Percentiles rank a stretch among this genome's conserved stretches.
These are phyloP conservation scores for Hansenula sp. DNA, from an alignment of 1,139 yeast species.

Conservation along the genomic window DNA sequence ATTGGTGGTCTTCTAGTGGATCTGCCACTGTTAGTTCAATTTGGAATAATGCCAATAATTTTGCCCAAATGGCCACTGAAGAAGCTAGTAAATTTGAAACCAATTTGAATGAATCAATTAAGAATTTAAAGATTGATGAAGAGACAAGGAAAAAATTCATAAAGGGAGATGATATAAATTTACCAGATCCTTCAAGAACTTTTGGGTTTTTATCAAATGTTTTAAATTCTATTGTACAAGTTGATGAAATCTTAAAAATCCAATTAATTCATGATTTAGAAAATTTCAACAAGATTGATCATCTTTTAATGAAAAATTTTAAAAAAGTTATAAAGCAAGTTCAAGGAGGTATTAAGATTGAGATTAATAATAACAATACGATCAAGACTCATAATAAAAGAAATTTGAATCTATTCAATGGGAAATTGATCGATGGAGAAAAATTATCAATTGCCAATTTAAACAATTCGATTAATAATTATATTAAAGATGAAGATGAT, in stretches of 20 bases:
- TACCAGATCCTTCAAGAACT: constrained; percentile 21
- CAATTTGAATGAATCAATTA: constrained; percentile 23
- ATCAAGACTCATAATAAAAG: constrained; percentile 28
- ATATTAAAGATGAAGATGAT: constrained; percentile 8
- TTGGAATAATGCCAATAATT: constrained; percentile 46
- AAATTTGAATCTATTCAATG: constrained; percentile 68
- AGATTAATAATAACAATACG: constrained; percentile 37
- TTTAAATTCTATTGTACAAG: constrained; percentile 47
- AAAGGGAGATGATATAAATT: not conserved
- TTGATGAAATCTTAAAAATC: constrained; percentile 74
- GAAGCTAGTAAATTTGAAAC: constrained; percentile 35
- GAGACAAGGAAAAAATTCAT: constrained; percentile 23
- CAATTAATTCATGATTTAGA: constrained; percentile 83
- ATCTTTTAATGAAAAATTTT: constrained; percentile 64
- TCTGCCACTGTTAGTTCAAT: constrained; percentile 67
- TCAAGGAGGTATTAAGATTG: constrained; percentile 76
- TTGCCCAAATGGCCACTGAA: constrained; percentile 32
- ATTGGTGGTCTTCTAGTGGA: constrained; percentile 82
- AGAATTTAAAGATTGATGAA: constrained; percentile 24
- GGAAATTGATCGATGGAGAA: constrained; percentile 82
- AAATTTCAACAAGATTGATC: constrained; percentile 65
- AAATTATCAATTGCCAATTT: constrained; percentile 84
- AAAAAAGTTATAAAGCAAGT: constrained; percentile 86
- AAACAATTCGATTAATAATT: constrained; percentile 54
- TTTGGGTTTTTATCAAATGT: constrained; percentile 38